A percentile compares a stretch with the other conserved stretches of the same genome.
Evolutionary conservation across 2,329 filamentous ascomycete species (phyloP).

Genomic region (Diatrype stigma): DNA sequence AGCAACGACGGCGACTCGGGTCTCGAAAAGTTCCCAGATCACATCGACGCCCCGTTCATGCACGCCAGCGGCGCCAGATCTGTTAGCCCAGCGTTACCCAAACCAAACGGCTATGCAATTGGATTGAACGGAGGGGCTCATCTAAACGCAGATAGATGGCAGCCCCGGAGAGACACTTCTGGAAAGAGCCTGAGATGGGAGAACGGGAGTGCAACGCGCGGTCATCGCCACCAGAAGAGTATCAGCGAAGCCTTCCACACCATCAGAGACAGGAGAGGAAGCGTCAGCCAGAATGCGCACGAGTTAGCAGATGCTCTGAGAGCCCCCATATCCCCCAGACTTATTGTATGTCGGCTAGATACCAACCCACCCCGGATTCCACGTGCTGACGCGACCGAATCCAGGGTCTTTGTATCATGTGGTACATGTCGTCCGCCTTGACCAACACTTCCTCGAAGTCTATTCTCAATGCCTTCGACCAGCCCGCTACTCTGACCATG

Average conservation of each 20-base stretch:
- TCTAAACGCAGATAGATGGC: slow-evolving; percentile 27
- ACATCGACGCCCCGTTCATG: slow-evolving; percentile 29
- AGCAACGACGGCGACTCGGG: slow-evolving; percentile 23
- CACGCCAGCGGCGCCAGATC: slow-evolving; percentile 22
- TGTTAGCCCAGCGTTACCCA: slow-evolving; percentile 19
- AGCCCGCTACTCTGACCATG: slow-evolving; percentile 85
- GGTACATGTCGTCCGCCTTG: slow-evolving; percentile 93
- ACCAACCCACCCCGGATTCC: slow-evolving; percentile 6
- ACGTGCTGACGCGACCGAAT: slow-evolving; percentile 22
- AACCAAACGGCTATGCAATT: slow-evolving; percentile 26
- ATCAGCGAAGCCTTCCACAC: slow-evolving; percentile 82
- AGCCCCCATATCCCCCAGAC: slow-evolving; percentile 81
- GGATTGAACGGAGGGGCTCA: slow-evolving; percentile 26
- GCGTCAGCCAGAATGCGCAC: slow-evolving; percentile 87
- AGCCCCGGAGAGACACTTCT: slow-evolving; percentile 22
- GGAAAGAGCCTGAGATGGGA: slow-evolving; percentile 20
- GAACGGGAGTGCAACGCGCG: slow-evolving; percentile 25
- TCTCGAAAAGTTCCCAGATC: slow-evolving; percentile 31
- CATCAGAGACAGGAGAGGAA: slow-evolving; percentile 75
- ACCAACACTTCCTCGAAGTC: slow-evolving; percentile 98
- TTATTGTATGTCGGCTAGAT: slow-evolving; percentile 63
- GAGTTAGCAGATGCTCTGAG: slow-evolving; percentile 88
- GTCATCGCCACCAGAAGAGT: slow-evolving; percentile 66
- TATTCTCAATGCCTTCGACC: slow-evolving; percentile 86
- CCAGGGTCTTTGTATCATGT: slow-evolving; percentile 79